These are phyloP conservation scores for Alternaria brassicicola DNA, from an alignment of 2,329 filamentous ascomycete species.

Conservation along the genomic window DNA sequence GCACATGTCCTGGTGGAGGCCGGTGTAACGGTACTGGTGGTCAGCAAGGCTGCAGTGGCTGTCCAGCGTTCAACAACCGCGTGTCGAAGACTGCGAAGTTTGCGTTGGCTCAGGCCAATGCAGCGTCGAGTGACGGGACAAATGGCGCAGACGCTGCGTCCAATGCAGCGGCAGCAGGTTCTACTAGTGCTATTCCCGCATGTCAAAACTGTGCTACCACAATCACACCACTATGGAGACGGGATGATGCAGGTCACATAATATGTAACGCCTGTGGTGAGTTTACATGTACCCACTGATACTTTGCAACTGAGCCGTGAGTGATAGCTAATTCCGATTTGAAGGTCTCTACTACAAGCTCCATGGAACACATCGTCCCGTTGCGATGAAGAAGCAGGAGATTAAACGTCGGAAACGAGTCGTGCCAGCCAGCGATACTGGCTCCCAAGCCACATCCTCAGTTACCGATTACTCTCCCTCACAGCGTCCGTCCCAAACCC, in stretches of 20 bases:
- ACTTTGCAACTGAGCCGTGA: background rate
- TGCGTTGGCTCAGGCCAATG: conserved; percentile 57
- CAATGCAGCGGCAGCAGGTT: conserved; percentile 24
- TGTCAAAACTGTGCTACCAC: conserved; percentile 98
- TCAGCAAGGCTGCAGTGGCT: conserved; percentile 92
- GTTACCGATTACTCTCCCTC: conserved; percentile 39
- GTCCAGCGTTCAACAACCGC: conserved; percentile 96
- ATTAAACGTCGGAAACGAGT: conserved; percentile 96
- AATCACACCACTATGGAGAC: conserved; percentile 92
- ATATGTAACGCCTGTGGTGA: conserved; percentile 98
- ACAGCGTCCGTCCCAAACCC: conserved; percentile 36
- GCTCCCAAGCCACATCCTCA: conserved; percentile 37
- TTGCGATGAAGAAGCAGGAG: conserved; percentile 98
- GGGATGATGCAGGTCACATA: conserved; percentile 92
- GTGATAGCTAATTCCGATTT: conserved; percentile 17
- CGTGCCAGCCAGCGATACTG: conserved; percentile 71
- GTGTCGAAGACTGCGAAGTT: conserved; percentile 85
- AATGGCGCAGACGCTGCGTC: conserved; percentile 27
- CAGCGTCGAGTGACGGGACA: conserved; percentile 23
- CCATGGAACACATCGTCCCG: conserved; percentile 88
- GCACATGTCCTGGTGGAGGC: conserved; percentile 94
- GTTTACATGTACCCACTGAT: conserved; percentile 43
- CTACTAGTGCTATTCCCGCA: conserved; percentile 72
- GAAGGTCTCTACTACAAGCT: conserved; percentile 93
- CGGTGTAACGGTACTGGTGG: conserved; percentile 96